Evolutionary conservation across 1,284 basidiomycete species (phyloP), one percentile per base, ranked within the genome.

Genomic region (Rhodotorula sp.): DNA sequence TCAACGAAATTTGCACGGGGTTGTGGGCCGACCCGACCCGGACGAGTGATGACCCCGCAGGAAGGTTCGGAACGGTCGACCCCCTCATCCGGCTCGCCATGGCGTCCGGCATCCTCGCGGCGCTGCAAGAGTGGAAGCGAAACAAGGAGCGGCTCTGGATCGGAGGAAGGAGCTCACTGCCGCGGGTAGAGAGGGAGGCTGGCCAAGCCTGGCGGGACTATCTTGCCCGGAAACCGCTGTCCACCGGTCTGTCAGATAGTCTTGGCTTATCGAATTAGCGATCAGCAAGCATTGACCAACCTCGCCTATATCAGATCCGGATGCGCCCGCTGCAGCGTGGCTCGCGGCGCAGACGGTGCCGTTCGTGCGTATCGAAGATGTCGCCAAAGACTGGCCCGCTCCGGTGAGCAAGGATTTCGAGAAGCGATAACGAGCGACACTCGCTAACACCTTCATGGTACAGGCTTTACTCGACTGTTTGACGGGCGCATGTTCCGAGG

Each of bases 331-430:
- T 6, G 53, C 65, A 3, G 70, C 74, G 4, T 77, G 74, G 75
- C 59, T 74, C 6, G 75, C 72, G 1, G 68, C 75, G 1, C 75
- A 76, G 60, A 70, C 69, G 1, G n/a, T 76, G 4, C 69, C 75
- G 6, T 65, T 56, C n/a, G 60, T 77, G 12, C 37, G 62, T 6
- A 54, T 60, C 15, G 69, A 66, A 18, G 20, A 30, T 4, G 62
- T 77, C 3, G 57, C 64, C 3, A 37, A 58, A 6, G 24, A 59
- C 3, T 64, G 63, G 37, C 62, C 57, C 6, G 22, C 65, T 5
- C 6, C 62, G 3, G 65, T 65, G 20, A 22, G 54, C 29, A 26
- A 33, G 15, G 33, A 42, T 12, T 12, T 42, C 10, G 10, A 42
- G 12, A 42, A 42, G 37, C 37, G 37, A 12, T 42, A 10, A 42